These are phyloP conservation scores for Podospora fimiseda DNA, from an alignment of 495 filamentous ascomycete genomes.

Conservation along the genomic window DNA sequence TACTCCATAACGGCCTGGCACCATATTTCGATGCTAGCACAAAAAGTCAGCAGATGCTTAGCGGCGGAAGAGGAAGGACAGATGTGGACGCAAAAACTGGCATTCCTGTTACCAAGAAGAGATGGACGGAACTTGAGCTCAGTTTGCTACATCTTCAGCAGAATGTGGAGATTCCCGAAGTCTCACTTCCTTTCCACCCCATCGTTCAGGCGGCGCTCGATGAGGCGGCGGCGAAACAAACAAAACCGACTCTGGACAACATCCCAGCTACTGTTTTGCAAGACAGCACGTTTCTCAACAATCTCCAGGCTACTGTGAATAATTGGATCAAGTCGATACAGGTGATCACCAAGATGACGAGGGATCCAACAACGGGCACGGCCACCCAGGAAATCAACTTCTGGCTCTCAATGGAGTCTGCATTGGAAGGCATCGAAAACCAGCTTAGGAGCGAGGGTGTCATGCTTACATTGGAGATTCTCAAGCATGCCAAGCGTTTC, in stretches of 20 bases:
- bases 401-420: conserved; percentile 92
- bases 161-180: conserved; percentile 93
- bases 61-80: conserved; percentile 58
- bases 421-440: conserved; percentile 79
- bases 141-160: conserved; percentile 87
- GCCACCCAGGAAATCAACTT: conserved; percentile 98
- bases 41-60: conserved; percentile 66
- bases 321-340: conserved; percentile 98
- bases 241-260: conserved; percentile 65
- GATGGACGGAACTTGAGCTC: conserved; percentile 85
- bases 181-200: conserved; percentile 77
- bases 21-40: conserved; percentile 96
- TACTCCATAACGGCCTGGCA: conserved; percentile 79
- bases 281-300: conserved; percentile 89
- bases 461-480: conserved; percentile 81
- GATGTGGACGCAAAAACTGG: conserved; percentile 89
- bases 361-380: conserved; percentile 80
- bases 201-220: conserved; percentile 78
- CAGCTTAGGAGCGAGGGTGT: conserved; percentile 87
- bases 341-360: conserved; percentile 88
- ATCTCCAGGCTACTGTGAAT: conserved; percentile 86
- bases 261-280: conserved; percentile 65
- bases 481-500: conserved; percentile 92
- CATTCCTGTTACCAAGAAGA: conserved; percentile 93
- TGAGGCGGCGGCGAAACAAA: conserved; percentile 56